Percentiles rank a stretch among this genome's conserved stretches.
These are phyloP conservation scores for Pseudonitzschia delicatissima DNA, from an alignment of 108 stramenopile species.

Conservation along the genomic window DNA sequence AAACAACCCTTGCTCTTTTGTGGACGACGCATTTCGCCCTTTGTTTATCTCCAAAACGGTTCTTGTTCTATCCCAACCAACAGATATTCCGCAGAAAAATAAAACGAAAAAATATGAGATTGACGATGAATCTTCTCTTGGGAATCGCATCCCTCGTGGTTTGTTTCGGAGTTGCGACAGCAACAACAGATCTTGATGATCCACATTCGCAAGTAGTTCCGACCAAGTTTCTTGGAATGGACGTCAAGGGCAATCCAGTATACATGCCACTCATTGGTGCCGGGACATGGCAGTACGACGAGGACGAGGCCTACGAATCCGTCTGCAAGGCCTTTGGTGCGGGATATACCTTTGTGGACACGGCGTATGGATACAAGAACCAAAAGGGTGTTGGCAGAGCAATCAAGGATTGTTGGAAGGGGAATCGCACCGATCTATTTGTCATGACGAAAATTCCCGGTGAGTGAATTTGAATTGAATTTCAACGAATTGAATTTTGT, in stretches of 20 bases:
- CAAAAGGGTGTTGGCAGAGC: constrained; percentile 52
- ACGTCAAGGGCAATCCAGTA: constrained; percentile 40
- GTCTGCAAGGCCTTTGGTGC: constrained; percentile 50
- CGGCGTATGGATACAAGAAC: constrained; percentile 51
- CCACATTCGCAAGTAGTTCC: too few relatives aligned
- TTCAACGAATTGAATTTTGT: not conserved
- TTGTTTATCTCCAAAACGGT: too few relatives aligned
- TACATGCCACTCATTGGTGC: constrained; percentile 49
- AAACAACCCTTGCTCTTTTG: too few relatives aligned
- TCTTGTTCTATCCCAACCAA: too few relatives aligned
- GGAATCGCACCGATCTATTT: constrained; percentile 40
- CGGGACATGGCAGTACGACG: constrained; percentile 65
- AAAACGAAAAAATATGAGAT: too few relatives aligned
- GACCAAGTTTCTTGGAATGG: constrained; percentile 29
- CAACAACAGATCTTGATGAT: too few relatives aligned
- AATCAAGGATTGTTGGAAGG: constrained; percentile 49
- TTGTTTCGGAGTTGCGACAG: too few relatives aligned
- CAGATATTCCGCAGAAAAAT: too few relatives aligned
- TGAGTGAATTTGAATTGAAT: constrained; percentile 2
- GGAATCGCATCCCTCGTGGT: too few relatives aligned
- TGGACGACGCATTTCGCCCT: too few relatives aligned
- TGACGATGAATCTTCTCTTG: too few relatives aligned
- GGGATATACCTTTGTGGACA: constrained; percentile 55
- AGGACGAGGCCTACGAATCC: constrained; percentile 48
- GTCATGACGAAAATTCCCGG: constrained; percentile 67